Base-by-base conservation (phyloP, 2,329 filamentous ascomycete species). In the Microthyrium microscopicum region DNA sequence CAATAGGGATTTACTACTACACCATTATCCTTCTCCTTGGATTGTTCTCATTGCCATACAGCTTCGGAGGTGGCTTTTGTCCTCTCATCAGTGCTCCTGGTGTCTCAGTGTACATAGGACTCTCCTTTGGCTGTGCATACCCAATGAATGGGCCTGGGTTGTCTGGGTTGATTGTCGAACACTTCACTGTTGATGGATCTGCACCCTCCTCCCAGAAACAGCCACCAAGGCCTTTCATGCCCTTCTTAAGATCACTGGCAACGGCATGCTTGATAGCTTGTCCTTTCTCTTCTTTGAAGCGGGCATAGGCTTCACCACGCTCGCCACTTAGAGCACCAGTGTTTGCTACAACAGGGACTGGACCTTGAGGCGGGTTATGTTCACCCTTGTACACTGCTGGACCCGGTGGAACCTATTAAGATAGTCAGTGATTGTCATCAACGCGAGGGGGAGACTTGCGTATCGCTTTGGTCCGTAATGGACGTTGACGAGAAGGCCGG, bases 401-500 rank as follows among this genome's bases (percentile, higher is more conserved):
- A 13, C 29, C 29, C 3, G 29, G 29, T 3, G 29, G 24, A 4
- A n/a, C 16, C 7, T 31, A 31, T 11, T 31, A 18, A n/a, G 20
- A 21, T 9, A 20, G 5, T 9, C 17, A 15, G 11, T 31, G 24
- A 20, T 21, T 20, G 22, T 25, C 9, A 9, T 13, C 13, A 25
- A 25, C 13, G 22, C 9, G 13, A 25, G 22, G 9, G 9, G 22
- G 9, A 9, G 9, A 25, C 17, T 19, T 6, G 22, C 12, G 18
- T 33, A 33, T 26, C 13, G 18, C 20, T 29, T 33, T 4, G 15
- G 13, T 12, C 20, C 15, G 22, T 34, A 25, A 5, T 35, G 5
- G 16, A 6, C 34, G 15, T 36, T 34, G 5, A 33, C 7, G 6
- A 28, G 8, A 29, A 36, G 33, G 13, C 34, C 34, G 4, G 34